Base-by-base conservation (phyloP, 1,284 basidiomycete genomes). In the Schizophyllum amplum region DNA sequence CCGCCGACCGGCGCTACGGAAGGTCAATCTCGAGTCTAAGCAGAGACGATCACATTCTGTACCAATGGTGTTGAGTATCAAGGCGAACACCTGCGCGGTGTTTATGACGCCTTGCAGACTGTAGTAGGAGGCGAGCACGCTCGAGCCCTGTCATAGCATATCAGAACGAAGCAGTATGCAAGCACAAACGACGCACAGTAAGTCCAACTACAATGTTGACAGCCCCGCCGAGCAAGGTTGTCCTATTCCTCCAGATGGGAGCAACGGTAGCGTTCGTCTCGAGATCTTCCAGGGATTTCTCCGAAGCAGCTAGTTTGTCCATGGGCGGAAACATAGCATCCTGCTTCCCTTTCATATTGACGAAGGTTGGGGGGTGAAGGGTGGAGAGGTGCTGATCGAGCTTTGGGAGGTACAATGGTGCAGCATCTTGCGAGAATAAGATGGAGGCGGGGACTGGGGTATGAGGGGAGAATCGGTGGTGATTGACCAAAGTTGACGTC, bases 21-120 rank as follows among this genome's bases (percentile, higher is more conserved):
- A 51, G 33, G 33, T 9, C 60, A 26, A 53, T 53, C 3, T n/a
- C 11, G 33, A 42, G 7, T 42, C 7, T 42, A n/a, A n/a, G n/a
- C n/a, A n/a, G n/a, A n/a, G n/a, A n/a, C n/a, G n/a, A n/a, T n/a
- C n/a, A n/a, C n/a, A n/a, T n/a, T n/a, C n/a, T n/a, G n/a, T n/a
- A 87, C 85, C 76, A 59, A 87, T 76, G 1, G 84, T 85, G 59
- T 76, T 83, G 56, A 88, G 67, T 46, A 89, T 75, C 25, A 89
- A 70, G 0, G 86, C 85, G 66, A 88, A 86, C 47, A 88, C 76
- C 65, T 89, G 86, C 0, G 87, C 68, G 0, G 82, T 85, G 60
- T 85, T 85, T 54, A 81, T 74, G 5, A 87, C 69, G 23, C 85
- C 84, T 62, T 86, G 82, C 17, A 87, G 67, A 64, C 84, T 86